Evolutionary conservation across 1,284 basidiomycete genomes (phyloP).

Genomic region (Leccinum fuscescens): DNA sequence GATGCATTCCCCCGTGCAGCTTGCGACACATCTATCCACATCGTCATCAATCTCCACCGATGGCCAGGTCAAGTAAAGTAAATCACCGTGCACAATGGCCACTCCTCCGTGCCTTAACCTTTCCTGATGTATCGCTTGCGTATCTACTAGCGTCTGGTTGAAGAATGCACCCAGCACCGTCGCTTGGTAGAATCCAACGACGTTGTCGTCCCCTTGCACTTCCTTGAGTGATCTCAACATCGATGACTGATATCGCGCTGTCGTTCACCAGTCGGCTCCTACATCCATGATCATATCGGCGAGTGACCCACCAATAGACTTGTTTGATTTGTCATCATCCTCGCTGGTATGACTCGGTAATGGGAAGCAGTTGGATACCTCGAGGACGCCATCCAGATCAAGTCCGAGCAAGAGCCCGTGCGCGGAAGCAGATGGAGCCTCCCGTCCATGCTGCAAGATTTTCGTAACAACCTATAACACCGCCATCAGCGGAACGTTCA

Average conservation of each 20-base stretch:
- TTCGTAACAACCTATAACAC: constrained; percentile 79
- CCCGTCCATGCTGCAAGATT: constrained; percentile 85
- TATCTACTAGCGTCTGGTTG: constrained; percentile 86
- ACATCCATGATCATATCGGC: constrained; percentile 5
- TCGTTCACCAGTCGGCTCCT: constrained; percentile 10
- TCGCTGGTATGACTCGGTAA: constrained; percentile 68
- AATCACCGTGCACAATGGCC: constrained; percentile 82
- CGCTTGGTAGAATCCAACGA: constrained; percentile 96
- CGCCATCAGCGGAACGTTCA: constrained; percentile 15
- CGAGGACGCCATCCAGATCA: constrained; percentile 87
- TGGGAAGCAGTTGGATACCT: constrained; percentile 91
- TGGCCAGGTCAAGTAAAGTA: constrained; percentile 3
- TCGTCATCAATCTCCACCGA: constrained; percentile 14
- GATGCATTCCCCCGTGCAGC: constrained; percentile 84
- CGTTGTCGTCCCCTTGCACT: constrained; percentile 91
- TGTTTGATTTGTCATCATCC: constrained; percentile 76
- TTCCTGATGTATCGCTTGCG: constrained; percentile 81
- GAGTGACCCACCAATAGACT: constrained; percentile 59
- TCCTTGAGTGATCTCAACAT: constrained; percentile 89
- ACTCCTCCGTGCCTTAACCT: constrained; percentile 83
- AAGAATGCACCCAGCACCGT: constrained; percentile 91
- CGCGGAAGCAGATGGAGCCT: constrained; percentile 64
- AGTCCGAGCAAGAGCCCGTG: constrained; percentile 88
- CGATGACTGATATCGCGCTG: constrained; percentile 79
- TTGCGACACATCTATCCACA: constrained; percentile 60